Percentiles rank a stretch among this genome's conserved stretches.
Conservation (phyloP, 495 filamentous ascomycete genomes). For the Aspergillus campestris region DNA sequence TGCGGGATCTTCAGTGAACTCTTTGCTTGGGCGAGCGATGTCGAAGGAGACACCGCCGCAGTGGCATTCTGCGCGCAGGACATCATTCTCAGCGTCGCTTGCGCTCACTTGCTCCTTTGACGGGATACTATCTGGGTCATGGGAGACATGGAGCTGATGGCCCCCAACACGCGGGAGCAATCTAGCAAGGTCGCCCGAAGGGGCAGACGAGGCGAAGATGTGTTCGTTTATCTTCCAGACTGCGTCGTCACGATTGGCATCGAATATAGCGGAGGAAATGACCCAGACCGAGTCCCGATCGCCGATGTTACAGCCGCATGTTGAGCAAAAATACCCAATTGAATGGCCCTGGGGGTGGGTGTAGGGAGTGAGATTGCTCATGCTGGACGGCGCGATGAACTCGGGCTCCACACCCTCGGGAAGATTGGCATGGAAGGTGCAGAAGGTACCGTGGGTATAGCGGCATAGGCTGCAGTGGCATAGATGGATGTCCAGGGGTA, state of each 20-base stretch:
- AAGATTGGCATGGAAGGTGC: constrained; percentile 39
- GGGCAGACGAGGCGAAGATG: constrained; percentile 34
- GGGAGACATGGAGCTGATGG: constrained; percentile 12
- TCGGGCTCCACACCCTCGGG: constrained; percentile 31
- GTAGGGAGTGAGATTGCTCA: constrained; percentile 23
- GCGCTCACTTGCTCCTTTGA: background rate
- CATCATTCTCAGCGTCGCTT: constrained; percentile 1
- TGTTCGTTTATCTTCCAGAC: constrained; percentile 30
- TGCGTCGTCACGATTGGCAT: constrained; percentile 10
- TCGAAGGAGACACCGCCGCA: constrained; percentile 42
- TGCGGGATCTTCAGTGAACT: constrained; percentile 19
- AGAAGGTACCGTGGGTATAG: constrained; percentile 47
- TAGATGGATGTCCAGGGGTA: constrained; percentile 32
- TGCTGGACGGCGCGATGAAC: constrained; percentile 19
- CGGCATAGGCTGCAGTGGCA: constrained; percentile 61
- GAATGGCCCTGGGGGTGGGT: constrained; percentile 16
- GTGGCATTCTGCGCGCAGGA: constrained; percentile 34
- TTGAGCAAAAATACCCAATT: constrained; percentile 34
- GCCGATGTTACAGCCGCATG: constrained; percentile 36
- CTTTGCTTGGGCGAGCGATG: constrained; percentile 24
- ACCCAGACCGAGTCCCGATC: constrained; percentile 11
- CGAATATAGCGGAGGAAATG: constrained; percentile 27
- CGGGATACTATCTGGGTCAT: constrained; percentile 1
- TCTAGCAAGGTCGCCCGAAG: constrained; percentile 33
- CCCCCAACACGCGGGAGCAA: constrained; percentile 26